Conservation (phyloP, 768 basidiomycete species). For the Symmetrospora coprosmae region DNA sequence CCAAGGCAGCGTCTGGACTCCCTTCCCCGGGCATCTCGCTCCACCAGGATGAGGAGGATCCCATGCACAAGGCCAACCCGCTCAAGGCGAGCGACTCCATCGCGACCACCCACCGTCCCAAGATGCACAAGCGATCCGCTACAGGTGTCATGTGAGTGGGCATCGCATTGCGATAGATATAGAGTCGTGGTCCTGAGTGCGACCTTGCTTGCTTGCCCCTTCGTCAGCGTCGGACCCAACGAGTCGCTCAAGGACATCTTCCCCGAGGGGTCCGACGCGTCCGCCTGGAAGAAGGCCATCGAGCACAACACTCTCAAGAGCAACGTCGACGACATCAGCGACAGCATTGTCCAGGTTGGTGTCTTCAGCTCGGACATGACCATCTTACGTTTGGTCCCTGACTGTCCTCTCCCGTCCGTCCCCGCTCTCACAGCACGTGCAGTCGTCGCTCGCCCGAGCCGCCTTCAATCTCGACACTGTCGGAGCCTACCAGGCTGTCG, state of each 20-base stretch:
- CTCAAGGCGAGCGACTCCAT: constrained; percentile 3
- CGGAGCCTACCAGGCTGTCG: constrained; percentile 82
- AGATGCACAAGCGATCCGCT: constrained; percentile 19
- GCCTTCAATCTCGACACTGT: constrained; percentile 73
- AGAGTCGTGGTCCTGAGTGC: too few relatives aligned
- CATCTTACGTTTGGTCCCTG: not conserved
- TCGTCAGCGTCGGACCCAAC: constrained; percentile 6
- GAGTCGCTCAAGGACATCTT: constrained; percentile 15
- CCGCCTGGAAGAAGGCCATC: constrained; percentile 18
- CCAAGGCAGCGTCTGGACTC: not conserved
- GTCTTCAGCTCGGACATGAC: too few relatives aligned
- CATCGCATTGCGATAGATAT: not conserved
- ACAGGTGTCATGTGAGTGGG: not conserved
- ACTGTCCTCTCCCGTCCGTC: not conserved
- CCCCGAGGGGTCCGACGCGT: constrained; percentile 10
- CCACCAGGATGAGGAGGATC: not conserved
- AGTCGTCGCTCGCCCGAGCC: constrained; percentile 72
- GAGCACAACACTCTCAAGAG: constrained; percentile 1
- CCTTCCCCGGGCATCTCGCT: not conserved
- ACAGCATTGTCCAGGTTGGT: constrained; percentile 14
- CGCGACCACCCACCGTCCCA: constrained; percentile 17
- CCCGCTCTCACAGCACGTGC: constrained; percentile 9
- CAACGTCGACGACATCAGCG: constrained; percentile 1
- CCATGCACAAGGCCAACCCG: not conserved
- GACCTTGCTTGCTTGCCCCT: not conserved